Percentiles rank a stretch among this genome's conserved stretches.
These are phyloP conservation scores for Neohortaea acidophila DNA, from an alignment of 495 filamentous ascomycete genomes.

Conservation along the genomic window DNA sequence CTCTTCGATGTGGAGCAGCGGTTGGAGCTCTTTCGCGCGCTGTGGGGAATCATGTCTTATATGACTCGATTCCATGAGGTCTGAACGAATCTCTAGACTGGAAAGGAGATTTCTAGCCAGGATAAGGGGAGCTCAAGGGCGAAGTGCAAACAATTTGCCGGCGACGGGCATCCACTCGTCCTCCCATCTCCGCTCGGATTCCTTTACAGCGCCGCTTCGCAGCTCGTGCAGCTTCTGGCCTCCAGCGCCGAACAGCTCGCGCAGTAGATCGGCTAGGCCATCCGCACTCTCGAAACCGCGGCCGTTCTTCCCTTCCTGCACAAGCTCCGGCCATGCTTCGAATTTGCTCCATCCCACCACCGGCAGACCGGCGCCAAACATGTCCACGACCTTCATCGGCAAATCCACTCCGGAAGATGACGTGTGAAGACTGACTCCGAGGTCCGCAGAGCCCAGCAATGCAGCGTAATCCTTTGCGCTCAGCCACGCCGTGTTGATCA, in stretches of 20 bases:
- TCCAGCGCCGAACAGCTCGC: constrained; percentile 43
- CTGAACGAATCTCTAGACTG: no score
- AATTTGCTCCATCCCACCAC: constrained; percentile 75
- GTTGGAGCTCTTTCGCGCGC: constrained; percentile 49
- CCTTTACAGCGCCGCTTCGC: constrained; percentile 56
- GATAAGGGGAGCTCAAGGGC: no score
- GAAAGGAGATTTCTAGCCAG: no score
- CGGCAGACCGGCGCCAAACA: constrained; percentile 88
- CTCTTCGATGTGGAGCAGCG: constrained; percentile 53
- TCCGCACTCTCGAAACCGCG: constrained; percentile 55
- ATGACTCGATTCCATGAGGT: no score
- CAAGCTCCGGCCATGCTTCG: constrained; percentile 73
- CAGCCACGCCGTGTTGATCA: constrained; percentile 69
- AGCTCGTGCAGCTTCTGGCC: constrained; percentile 42
- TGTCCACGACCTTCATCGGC: constrained; percentile 98
- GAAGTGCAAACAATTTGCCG: constrained; percentile 9
- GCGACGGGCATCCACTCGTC: constrained; percentile 58
- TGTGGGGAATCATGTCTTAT: constrained; percentile 41
- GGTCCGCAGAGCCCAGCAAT: constrained; percentile 72
- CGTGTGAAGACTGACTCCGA: constrained; percentile 82
- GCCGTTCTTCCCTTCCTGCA: constrained; percentile 74
- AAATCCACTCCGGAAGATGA: constrained; percentile 89
- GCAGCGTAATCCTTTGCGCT: constrained; percentile 67
- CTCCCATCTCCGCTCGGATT: constrained; percentile 73
- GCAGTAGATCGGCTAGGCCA: constrained; percentile 43